phyloP scores from a whole-genome alignment of 192 early-diverging fungal genomes.

The Coemansia sp. region DNA sequence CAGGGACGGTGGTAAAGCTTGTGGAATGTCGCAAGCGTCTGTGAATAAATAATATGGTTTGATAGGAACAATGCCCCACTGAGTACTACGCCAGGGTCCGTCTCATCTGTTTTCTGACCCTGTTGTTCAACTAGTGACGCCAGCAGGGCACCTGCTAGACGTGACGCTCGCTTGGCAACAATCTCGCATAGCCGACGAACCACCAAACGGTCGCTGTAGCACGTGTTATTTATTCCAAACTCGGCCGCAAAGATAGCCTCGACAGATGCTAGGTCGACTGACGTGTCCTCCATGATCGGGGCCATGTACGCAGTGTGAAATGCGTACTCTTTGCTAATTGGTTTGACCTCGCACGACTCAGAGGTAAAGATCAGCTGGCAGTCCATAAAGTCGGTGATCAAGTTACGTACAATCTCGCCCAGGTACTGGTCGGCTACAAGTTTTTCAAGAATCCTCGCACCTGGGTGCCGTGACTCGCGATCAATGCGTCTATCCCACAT shows the following conservation, averaged over 20 bases:
- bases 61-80: too few relatives aligned
- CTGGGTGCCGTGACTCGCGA: conserved; percentile 75
- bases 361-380: conserved; percentile 72
- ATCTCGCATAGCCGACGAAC: too few relatives aligned
- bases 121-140: too few relatives aligned
- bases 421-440: conserved; percentile 93
- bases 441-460: conserved; percentile 88
- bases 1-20: too few relatives aligned
- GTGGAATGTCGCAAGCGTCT: too few relatives aligned
- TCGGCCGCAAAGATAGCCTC: conserved; percentile 69
- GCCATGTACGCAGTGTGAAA: conserved; percentile 78
- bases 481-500: conserved; percentile 83
- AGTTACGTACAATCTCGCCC: conserved; percentile 84
- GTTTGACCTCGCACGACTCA: conserved; percentile 54
- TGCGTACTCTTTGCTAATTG: conserved; percentile 56
- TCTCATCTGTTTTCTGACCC: too few relatives aligned
- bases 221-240: conserved; percentile 57
- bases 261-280: conserved; percentile 63
- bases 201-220: neutral
- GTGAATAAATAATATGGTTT: too few relatives aligned
- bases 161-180: too few relatives aligned
- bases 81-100: too few relatives aligned
- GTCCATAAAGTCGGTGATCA: conserved; percentile 80
- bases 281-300: conserved; percentile 71
- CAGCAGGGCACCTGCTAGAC: too few relatives aligned